phyloP scores from a whole-genome alignment of 2,329 filamentous ascomycete species.

The Neodidymelliopsis sp. region DNA sequence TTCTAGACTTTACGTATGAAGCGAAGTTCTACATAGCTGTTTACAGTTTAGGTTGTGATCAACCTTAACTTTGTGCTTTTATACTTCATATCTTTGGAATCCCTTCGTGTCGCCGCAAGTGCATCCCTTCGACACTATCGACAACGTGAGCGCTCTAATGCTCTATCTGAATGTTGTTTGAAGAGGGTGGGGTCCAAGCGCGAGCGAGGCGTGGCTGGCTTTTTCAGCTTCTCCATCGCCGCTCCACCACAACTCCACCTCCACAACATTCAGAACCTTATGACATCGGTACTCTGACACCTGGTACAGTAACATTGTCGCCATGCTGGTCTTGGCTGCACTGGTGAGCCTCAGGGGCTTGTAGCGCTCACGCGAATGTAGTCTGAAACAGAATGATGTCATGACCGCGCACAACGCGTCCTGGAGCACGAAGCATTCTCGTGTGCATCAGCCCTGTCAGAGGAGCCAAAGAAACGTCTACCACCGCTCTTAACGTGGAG shows the following conservation, averaged over 20 bases:
- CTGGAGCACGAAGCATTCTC: neutral
- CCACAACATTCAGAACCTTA: neutral
- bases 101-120: too few species aligned
- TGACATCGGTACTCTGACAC: neutral
- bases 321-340: neutral
- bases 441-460: too few species aligned
- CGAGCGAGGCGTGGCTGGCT: neutral
- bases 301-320: neutral
- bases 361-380: constrained; percentile 1
- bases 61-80: too few species aligned
- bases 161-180: constrained; percentile 1
- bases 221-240: neutral
- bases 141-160: neutral
- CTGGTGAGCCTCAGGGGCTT: neutral
- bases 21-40: too few species aligned
- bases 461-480: too few species aligned
- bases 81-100: too few species aligned
- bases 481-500: too few species aligned
- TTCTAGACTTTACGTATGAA: too few species aligned
- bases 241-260: neutral
- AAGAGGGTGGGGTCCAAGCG: constrained; percentile 10
- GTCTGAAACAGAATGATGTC: constrained; percentile 18
- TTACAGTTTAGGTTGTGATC: too few species aligned
- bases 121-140: neutral
- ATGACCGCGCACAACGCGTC: neutral